Evolutionary conservation across 2,329 filamentous ascomycete genomes (phyloP).

Genomic region (Torrubiella hemipterigena): DNA sequence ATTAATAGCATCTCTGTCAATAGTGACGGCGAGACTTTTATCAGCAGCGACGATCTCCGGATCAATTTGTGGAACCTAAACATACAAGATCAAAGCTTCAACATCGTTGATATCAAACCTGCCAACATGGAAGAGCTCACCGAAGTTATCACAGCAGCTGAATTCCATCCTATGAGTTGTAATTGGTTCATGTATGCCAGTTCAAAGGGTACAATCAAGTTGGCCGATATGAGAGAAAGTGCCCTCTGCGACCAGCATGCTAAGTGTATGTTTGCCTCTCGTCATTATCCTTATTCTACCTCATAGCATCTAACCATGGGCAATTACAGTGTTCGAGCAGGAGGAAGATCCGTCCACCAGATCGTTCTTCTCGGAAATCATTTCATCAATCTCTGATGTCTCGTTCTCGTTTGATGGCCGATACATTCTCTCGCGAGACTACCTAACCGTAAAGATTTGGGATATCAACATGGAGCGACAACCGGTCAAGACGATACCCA

Average conservation of each 20-base stretch:
- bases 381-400: slow-evolving; percentile 97
- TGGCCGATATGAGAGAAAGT: slow-evolving; percentile 96
- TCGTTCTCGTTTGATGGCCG: slow-evolving; percentile 93
- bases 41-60: slow-evolving; percentile 93
- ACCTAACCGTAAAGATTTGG: slow-evolving; percentile 99
- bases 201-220: slow-evolving; percentile 96
- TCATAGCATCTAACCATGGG: no score
- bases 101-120: slow-evolving; percentile 99
- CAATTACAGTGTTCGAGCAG: slow-evolving; percentile 80
- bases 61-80: slow-evolving; percentile 99
- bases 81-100: slow-evolving; percentile 99
- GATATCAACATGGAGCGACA: slow-evolving; percentile 98
- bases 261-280: slow-evolving; percentile 53
- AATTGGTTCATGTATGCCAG: slow-evolving; percentile 99
- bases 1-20: slow-evolving; percentile 99
- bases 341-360: slow-evolving; percentile 95
- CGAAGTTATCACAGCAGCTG: slow-evolving; percentile 94
- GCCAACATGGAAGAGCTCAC: slow-evolving; percentile 99
- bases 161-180: slow-evolving; percentile 94
- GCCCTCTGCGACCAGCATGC: slow-evolving; percentile 92
- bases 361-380: slow-evolving; percentile 99
- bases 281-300: no score
- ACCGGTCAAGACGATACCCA: slow-evolving; percentile 95
- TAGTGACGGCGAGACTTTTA: slow-evolving; percentile 97
- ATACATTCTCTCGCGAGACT: slow-evolving; percentile 95